Conservation (phyloP, 176 grass and related monocot genomes). For the Urochloa ruziziensis region DNA sequence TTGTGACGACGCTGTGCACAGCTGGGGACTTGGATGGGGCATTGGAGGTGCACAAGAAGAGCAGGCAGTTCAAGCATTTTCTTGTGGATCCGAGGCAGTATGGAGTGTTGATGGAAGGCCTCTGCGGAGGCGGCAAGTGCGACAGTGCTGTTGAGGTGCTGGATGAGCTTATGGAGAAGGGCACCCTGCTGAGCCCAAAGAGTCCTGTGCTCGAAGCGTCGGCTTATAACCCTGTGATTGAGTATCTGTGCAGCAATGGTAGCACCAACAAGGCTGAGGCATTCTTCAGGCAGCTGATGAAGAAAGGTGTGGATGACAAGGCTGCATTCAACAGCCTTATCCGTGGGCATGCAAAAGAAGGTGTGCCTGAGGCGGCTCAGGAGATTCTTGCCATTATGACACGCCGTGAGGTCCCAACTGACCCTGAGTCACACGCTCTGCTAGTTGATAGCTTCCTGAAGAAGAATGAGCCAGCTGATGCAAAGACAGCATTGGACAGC, state of each 20-base stretch:
- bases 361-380: conserved; percentile 47
- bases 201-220: conserved; percentile 51
- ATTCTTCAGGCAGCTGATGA: conserved; percentile 98
- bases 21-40: conserved; percentile 80
- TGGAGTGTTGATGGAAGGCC: conserved; percentile 71
- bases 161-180: conserved; percentile 82
- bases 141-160: conserved; percentile 60
- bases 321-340: conserved; percentile 84
- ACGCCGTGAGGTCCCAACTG: conserved; percentile 59
- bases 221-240: conserved; percentile 74
- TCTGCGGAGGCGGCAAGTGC: conserved; percentile 65
- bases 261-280: conserved; percentile 72
- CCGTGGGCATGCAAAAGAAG: conserved; percentile 83
- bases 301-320: conserved; percentile 84
- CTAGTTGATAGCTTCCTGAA: conserved; percentile 77
- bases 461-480: conserved; percentile 77
- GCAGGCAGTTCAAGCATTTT: conserved; percentile 58
- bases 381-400: conserved; percentile 82
- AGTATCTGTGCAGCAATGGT: conserved; percentile 74
- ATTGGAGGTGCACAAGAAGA: conserved; percentile 74
- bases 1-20: conserved; percentile 67
- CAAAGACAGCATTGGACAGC: conserved; percentile 65
- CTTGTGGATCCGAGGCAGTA: conserved; percentile 65
- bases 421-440: conserved; percentile 52
- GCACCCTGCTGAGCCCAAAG: conserved; percentile 54